Conservation (phyloP, 164 flowering plant species). For the Umbilicus rupestris region DNA sequence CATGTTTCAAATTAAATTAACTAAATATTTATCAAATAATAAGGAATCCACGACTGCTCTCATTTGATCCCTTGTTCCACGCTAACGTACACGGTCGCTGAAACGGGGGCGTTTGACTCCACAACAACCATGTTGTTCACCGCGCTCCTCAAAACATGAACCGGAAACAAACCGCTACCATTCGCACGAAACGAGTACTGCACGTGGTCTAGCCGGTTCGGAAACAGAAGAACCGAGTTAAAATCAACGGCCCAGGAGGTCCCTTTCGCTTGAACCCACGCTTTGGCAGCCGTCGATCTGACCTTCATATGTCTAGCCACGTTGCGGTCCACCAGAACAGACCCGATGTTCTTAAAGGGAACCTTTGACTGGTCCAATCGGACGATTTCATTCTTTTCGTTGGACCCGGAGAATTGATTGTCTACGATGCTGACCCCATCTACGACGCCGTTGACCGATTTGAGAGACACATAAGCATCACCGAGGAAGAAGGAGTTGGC, state of each 20-base stretch:
- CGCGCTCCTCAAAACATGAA: conserved; percentile 45
- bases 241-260: conserved; percentile 62
- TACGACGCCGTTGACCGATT: conserved; percentile 52
- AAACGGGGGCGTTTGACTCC: conserved; percentile 38
- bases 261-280: conserved; percentile 39
- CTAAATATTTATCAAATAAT: too few relatives aligned
- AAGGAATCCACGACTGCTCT: too few relatives aligned
- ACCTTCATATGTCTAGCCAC: conserved; percentile 49
- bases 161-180: conserved; percentile 29
- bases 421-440: conserved; percentile 64
- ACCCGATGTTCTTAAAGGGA: conserved; percentile 42
- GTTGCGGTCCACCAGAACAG: conserved; percentile 63
- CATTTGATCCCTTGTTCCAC: conserved; percentile 50
- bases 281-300: conserved; percentile 56
- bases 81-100: conserved; percentile 41
- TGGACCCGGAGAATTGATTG: conserved; percentile 69
- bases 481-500: conserved; percentile 71
- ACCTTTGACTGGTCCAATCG: conserved; percentile 55
- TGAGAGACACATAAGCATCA: conserved; percentile 49
- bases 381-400: conserved; percentile 49
- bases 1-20: too few relatives aligned
- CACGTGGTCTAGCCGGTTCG: conserved; percentile 43
- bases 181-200: conserved; percentile 44
- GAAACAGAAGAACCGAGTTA: conserved; percentile 41
- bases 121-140: conserved; percentile 52